Percentiles rank a stretch among this genome's conserved stretches.
These are phyloP conservation scores for Metarhizium rileyi DNA, from an alignment of 2,329 filamentous ascomycete species.

Conservation along the genomic window DNA sequence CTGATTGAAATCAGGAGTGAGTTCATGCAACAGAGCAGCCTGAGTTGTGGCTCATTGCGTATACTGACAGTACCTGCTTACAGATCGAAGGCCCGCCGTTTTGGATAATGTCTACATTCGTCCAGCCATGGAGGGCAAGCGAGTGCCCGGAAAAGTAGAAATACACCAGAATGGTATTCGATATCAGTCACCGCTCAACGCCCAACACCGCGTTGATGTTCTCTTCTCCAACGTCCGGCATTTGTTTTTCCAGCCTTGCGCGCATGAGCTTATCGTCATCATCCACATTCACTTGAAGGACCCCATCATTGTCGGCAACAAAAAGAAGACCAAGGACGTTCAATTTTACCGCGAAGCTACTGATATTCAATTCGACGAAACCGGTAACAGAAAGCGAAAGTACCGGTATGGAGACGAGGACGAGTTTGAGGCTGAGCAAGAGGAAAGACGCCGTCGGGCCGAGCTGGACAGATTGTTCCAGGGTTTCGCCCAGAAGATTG, in stretches of 20 bases:
- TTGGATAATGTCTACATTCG: constrained; percentile 94
- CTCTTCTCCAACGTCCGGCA: constrained; percentile 98
- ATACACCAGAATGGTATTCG: constrained; percentile 99
- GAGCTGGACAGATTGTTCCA: constrained; percentile 94
- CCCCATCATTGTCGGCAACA: constrained; percentile 93
- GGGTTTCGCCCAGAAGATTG: constrained; percentile 92
- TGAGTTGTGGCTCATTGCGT: neutral
- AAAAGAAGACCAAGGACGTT: constrained; percentile 96
- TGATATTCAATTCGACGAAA: constrained; percentile 98
- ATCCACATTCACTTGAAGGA: constrained; percentile 98
- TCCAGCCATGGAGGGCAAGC: constrained; percentile 91
- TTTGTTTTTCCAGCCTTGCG: constrained; percentile 95
- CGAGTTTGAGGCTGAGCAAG: constrained; percentile 96
- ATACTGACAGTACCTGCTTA: constrained; percentile 28
- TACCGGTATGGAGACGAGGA: constrained; percentile 97
- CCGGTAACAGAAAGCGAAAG: constrained; percentile 93
- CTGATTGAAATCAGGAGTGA: constrained; percentile 85
- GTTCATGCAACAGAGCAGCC: constrained; percentile 15
- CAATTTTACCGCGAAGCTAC: constrained; percentile 98
- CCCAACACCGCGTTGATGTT: constrained; percentile 79
- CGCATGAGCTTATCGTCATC: constrained; percentile 92
- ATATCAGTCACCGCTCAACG: constrained; percentile 73
- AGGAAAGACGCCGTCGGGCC: constrained; percentile 83
- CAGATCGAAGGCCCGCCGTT: constrained; percentile 79
- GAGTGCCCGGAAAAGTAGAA: constrained; percentile 89